Percentiles rank a stretch among this genome's conserved stretches.
Conservation (phyloP, 192 early-diverging fungal genomes). For the Backusella westeae region DNA sequence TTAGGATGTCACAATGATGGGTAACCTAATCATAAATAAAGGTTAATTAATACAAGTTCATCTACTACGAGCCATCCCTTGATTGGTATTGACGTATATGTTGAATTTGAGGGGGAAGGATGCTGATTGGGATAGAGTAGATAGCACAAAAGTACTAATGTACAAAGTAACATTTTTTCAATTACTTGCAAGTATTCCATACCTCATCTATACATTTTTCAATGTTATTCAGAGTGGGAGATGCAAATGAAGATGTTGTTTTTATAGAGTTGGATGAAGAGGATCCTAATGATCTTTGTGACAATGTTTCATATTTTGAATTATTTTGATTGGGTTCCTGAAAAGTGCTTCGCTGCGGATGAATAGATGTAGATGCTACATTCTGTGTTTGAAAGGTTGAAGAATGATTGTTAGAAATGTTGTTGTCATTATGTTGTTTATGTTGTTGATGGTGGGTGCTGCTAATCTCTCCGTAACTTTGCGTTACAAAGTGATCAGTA, state of each 20-base stretch:
- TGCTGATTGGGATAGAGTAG: neutral
- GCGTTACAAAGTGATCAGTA: neutral
- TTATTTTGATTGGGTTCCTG: neutral
- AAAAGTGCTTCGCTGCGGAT: neutral
- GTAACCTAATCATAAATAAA: conserved; percentile 10
- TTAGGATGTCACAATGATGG: conserved; percentile 12
- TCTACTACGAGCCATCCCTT: neutral
- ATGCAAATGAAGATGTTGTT: neutral
- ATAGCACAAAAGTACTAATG: neutral
- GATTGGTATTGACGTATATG: neutral
- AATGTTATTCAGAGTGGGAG: neutral
- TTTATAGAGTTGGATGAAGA: conserved; percentile 3
- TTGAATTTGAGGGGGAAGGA: neutral
- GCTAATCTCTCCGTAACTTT: neutral
- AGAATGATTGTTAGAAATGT: neutral
- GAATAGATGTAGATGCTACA: neutral
- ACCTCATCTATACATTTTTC: conserved; percentile 14
- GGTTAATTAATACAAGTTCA: neutral
- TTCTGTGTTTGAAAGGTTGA: neutral
- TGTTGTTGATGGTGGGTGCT: neutral
- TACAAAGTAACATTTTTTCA: neutral
- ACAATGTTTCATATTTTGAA: neutral
- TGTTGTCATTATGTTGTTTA: neutral
- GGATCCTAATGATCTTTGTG: neutral
- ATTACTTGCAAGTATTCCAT: neutral